Conservation (phyloP, 1,284 basidiomycete genomes). For the Schizophyllum amplum region DNA sequence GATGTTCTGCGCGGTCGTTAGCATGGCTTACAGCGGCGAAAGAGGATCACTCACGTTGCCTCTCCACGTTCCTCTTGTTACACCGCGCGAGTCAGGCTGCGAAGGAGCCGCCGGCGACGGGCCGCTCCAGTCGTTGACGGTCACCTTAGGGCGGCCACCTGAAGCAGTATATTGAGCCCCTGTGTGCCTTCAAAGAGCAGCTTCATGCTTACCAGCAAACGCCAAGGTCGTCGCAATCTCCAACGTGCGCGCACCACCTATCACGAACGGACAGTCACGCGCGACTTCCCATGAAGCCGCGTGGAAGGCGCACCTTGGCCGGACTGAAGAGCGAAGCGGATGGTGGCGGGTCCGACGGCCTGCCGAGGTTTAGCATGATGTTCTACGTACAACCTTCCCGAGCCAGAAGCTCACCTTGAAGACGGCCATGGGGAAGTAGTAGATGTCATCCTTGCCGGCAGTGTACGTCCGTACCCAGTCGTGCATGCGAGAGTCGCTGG, state of each 20-base stretch:
- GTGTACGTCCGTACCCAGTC: constrained; percentile 28
- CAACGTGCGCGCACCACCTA: constrained; percentile 25
- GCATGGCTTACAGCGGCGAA: too few relatives aligned
- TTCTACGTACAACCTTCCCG: too few relatives aligned
- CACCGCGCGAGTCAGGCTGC: constrained; percentile 24
- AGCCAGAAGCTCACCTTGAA: constrained; percentile 17
- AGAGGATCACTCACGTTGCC: background rate
- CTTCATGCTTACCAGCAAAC: too few relatives aligned
- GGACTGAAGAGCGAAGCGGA: constrained; percentile 17
- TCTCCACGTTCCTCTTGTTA: constrained; percentile 9
- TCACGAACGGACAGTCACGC: too few relatives aligned
- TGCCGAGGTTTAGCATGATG: constrained; percentile 15
- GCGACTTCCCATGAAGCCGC: too few relatives aligned
- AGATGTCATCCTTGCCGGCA: constrained; percentile 19
- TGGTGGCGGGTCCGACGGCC: constrained; percentile 22
- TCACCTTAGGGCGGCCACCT: constrained; percentile 23
- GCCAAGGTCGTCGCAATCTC: constrained; percentile 26
- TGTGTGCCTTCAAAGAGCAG: too few relatives aligned
- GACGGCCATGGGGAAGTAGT: constrained; percentile 29
- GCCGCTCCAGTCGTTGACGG: constrained; percentile 22
- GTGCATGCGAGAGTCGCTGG: constrained; percentile 27
- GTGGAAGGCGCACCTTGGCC: too few relatives aligned
- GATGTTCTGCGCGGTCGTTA: too few relatives aligned
- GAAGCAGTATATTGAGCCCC: too few relatives aligned
- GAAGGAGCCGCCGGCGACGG: constrained; percentile 19